Evolutionary conservation across 352 stramenopile genomes (phyloP).

Genomic region (Lagenidium sp.): DNA sequence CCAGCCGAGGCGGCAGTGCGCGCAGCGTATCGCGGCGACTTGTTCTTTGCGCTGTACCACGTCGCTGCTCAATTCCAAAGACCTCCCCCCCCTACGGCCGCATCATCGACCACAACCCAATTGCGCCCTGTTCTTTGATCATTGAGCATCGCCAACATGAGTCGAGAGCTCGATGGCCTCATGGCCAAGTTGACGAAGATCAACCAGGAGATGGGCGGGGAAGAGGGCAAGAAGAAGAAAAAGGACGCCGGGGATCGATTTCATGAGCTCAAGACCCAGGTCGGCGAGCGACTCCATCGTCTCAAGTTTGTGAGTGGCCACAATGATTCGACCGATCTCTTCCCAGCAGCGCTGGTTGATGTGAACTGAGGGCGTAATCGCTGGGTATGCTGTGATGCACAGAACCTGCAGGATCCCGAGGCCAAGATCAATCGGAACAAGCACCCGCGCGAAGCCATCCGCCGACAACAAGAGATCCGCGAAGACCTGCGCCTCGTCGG

Average conservation of each 20-base stretch:
- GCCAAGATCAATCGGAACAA: constrained; percentile 52
- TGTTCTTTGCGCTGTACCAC: too few species aligned
- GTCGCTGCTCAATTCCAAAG: too few species aligned
- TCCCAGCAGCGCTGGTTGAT: neutral
- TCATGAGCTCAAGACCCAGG: constrained; percentile 73
- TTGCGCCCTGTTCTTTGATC: constrained; percentile 13
- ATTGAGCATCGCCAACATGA: constrained; percentile 25
- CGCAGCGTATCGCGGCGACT: too few species aligned
- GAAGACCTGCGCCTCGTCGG: constrained; percentile 69
- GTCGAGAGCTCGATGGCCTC: constrained; percentile 67
- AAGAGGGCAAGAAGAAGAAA: constrained; percentile 61
- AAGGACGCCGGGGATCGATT: constrained; percentile 63
- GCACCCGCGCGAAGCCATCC: constrained; percentile 71
- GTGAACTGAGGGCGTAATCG: too few species aligned
- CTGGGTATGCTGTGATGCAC: neutral
- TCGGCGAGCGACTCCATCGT: constrained; percentile 64
- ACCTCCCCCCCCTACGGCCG: too few species aligned
- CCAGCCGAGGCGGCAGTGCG: too few species aligned
- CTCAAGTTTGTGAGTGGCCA: constrained; percentile 60
- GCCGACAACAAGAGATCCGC: constrained; percentile 68
- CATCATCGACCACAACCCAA: too few species aligned
- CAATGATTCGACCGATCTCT: too few species aligned
- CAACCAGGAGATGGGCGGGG: constrained; percentile 72
- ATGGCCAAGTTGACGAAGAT: constrained; percentile 66
- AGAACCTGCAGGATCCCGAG: constrained; percentile 74